Base-by-base conservation (phyloP, 805 yeast genomes). In the Ogataea glucozyma region DNA sequence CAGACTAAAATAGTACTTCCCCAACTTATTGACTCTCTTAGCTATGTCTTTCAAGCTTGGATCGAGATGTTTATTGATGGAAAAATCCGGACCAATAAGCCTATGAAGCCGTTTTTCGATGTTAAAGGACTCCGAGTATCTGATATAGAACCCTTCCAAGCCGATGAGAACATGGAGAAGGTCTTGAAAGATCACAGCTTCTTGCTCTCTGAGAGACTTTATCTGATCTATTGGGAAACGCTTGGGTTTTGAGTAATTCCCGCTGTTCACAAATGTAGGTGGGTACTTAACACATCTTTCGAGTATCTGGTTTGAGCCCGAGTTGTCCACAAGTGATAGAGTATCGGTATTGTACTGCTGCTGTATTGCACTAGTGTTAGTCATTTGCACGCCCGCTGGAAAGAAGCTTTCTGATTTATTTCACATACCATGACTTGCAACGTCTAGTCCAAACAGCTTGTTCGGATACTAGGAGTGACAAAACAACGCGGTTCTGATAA, bases 131-230 rank as follows among this genome's bases (percentile, higher is more conserved):
- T 79, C 84, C 23, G 82, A 73, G 57, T 75, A 88, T 32, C 89
- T 69, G 26, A 91, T 78, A 56, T 85, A 88, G 16, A 72, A 70
- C 0, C 97, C 97, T 60, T 89, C 96, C 20, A 74, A 63, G 0
- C 95, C 95, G 23, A 81, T 52, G 11, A 93, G 60, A 1, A 86
- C 83, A 52, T 73, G 75, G 16, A 88, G 54, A 8, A 89, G 58
- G 60, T 91, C 99, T 44, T 77, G 72, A 12, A 85, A 69, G 1
- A 93, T 73, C 19, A 82, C 70, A 0, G 86, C 82, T 58, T 89
- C 96, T 58, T 88, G 96, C 3, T 74, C 72, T 36, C 75, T 69
- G 3, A 72, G 57, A 23, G 75, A 77, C n/a, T 56, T 58, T 30
- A 74, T 58, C 40, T 68, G 75, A 36, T 70, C 70, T 24, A 81